phyloP scores from a whole-genome alignment of 306 rosid species.

The Pterocarpus macrocarpus region DNA sequence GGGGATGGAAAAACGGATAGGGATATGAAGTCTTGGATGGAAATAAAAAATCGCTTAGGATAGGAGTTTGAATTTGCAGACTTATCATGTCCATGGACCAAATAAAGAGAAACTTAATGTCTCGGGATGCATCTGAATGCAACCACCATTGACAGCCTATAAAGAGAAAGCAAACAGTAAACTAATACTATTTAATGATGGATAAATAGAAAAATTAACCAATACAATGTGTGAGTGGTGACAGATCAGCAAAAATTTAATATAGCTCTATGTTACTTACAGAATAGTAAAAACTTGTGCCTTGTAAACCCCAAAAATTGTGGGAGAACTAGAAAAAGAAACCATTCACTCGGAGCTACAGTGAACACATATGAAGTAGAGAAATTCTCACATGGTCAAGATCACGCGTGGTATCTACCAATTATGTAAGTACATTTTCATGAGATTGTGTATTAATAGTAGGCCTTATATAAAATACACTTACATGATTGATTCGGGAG shows the following conservation, averaged over 20 bases:
- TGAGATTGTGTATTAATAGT: too few relatives aligned
- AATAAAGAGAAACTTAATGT: constrained; percentile 40
- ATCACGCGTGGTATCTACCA: too few relatives aligned
- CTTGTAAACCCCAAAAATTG: neutral
- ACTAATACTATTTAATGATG: neutral
- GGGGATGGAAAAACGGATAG: neutral
- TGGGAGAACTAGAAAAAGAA: neutral
- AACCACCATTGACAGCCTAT: constrained; percentile 42
- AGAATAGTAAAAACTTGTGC: neutral
- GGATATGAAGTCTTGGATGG: neutral
- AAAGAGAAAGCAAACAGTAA: constrained; percentile 30
- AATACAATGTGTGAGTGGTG: neutral
- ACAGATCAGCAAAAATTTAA: neutral
- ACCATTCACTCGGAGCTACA: neutral
- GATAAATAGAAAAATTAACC: neutral
- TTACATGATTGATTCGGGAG: too few relatives aligned
- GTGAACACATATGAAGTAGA: neutral
- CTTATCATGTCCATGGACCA: constrained; percentile 11
- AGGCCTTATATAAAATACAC: too few relatives aligned
- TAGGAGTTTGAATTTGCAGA: constrained; percentile 24
- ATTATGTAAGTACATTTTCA: too few relatives aligned
- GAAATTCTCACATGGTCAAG: too few relatives aligned
- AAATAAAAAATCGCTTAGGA: neutral
- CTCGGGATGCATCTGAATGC: constrained; percentile 45
- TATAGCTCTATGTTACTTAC: neutral